These are phyloP conservation scores for Xylariaceae sp. DNA, from an alignment of 2,329 filamentous ascomycete genomes.

Conservation along the genomic window DNA sequence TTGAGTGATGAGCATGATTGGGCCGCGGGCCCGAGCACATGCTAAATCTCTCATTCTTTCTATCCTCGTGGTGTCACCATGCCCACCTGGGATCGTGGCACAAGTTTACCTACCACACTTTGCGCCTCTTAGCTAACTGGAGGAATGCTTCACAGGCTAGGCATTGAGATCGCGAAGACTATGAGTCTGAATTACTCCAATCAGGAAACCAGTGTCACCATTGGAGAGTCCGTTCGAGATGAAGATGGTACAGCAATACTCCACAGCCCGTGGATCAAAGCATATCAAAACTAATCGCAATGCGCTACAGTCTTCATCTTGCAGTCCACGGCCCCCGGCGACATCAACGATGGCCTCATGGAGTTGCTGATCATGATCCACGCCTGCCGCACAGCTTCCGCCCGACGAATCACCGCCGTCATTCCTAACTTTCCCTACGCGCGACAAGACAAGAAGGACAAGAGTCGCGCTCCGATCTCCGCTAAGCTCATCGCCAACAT, in stretches of 20 bases:
- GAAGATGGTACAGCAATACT: constrained; percentile 64
- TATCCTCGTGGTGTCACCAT: not conserved
- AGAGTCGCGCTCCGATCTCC: constrained; percentile 90
- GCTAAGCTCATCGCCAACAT: constrained; percentile 97
- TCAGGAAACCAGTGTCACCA: constrained; percentile 85
- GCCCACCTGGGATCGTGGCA: no score
- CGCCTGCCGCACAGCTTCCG: constrained; percentile 69
- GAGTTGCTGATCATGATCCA: constrained; percentile 98
- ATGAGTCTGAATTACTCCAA: constrained; percentile 83
- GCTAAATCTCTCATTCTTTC: no score
- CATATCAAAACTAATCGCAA: constrained; percentile 37
- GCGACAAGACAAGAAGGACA: constrained; percentile 95
- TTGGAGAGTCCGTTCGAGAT: constrained; percentile 92
- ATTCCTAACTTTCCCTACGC: constrained; percentile 97
- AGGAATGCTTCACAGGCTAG: constrained; percentile 51
- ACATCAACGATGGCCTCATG: constrained; percentile 98
- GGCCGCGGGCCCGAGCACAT: no score
- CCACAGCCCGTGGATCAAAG: constrained; percentile 57
- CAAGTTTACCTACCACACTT: no score
- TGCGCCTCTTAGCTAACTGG: no score
- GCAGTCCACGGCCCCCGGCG: constrained; percentile 89
- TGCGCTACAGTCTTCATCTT: constrained; percentile 73
- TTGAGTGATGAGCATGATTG: no score
- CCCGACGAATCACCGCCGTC: constrained; percentile 89
- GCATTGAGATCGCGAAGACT: constrained; percentile 75